Evolutionary conservation across 148 eudicot species (phyloP).

Genomic region (Cornus kousa): DNA sequence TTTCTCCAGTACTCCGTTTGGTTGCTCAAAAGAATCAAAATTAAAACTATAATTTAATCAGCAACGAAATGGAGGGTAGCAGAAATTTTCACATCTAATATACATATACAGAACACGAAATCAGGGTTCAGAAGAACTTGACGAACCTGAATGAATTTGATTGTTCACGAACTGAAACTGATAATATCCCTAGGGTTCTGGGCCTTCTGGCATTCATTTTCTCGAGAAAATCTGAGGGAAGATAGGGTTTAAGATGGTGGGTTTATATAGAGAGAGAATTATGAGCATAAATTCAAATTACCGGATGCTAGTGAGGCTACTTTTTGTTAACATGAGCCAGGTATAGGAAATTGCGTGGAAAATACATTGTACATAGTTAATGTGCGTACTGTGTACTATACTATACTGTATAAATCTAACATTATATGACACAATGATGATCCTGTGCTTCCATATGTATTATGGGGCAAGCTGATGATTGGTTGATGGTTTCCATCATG

Average conservation of each 20-base stretch:
- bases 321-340: background rate
- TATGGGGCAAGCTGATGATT: background rate
- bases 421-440: background rate
- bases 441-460: background rate
- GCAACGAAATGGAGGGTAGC: background rate
- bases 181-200: background rate
- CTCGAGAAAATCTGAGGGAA: constrained; percentile 4
- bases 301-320: background rate
- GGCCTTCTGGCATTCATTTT: background rate
- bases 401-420: background rate
- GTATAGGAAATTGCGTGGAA: background rate
- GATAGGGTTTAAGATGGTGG: background rate
- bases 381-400: too few species aligned
- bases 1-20: background rate
- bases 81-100: background rate
- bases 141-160: constrained; percentile 8
- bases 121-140: background rate
- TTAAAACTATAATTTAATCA: background rate
- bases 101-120: background rate
- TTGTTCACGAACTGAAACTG: background rate
- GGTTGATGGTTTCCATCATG: background rate
- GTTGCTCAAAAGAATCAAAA: background rate
- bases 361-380: background rate
- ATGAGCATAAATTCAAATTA: constrained; percentile 7
- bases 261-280: background rate